A percentile compares a stretch with the other conserved stretches of the same genome.
phyloP scores from a whole-genome alignment of 345 rosid species.

The Chamaenerion angustifolium region DNA sequence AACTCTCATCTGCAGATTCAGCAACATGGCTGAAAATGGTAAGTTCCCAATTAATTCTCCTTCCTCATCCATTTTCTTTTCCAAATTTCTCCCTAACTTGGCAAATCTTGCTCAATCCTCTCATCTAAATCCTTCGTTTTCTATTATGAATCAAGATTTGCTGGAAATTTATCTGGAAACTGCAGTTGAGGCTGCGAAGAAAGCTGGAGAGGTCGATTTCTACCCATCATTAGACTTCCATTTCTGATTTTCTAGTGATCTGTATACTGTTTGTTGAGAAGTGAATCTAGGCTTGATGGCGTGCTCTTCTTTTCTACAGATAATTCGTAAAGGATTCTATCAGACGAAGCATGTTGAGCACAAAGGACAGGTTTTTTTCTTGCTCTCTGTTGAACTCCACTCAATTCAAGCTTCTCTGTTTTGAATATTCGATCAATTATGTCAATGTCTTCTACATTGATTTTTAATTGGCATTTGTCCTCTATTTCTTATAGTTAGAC shows the following conservation, averaged over 20 bases:
- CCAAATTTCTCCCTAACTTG: neutral
- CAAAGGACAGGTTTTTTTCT: constrained; percentile 59
- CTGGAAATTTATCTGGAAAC: constrained; percentile 40
- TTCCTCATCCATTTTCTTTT: neutral
- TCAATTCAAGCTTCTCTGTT: neutral
- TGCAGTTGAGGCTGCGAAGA: constrained; percentile 83
- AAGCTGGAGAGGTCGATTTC: constrained; percentile 58
- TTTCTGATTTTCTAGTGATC: neutral
- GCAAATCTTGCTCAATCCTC: neutral
- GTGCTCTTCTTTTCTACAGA: constrained; percentile 18
- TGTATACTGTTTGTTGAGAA: neutral
- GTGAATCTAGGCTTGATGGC: neutral
- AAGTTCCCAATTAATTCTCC: neutral
- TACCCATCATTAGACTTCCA: neutral
- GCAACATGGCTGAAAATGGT: constrained; percentile 47
- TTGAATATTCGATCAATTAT: too few relatives aligned
- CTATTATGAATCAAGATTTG: constrained; percentile 24
- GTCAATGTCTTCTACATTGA: too few relatives aligned
- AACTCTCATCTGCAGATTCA: neutral
- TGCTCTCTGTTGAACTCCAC: neutral
- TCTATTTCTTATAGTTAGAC: too few relatives aligned
- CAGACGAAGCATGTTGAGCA: constrained; percentile 85
- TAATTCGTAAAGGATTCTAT: constrained; percentile 70
- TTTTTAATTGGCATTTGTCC: too few relatives aligned
- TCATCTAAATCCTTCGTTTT: neutral